A percentile compares a stretch with the other conserved stretches of the same genome.
phyloP scores from a whole-genome alignment of 1,284 basidiomycete species.

The Cutaneotrichosporon cavernicola region DNA sequence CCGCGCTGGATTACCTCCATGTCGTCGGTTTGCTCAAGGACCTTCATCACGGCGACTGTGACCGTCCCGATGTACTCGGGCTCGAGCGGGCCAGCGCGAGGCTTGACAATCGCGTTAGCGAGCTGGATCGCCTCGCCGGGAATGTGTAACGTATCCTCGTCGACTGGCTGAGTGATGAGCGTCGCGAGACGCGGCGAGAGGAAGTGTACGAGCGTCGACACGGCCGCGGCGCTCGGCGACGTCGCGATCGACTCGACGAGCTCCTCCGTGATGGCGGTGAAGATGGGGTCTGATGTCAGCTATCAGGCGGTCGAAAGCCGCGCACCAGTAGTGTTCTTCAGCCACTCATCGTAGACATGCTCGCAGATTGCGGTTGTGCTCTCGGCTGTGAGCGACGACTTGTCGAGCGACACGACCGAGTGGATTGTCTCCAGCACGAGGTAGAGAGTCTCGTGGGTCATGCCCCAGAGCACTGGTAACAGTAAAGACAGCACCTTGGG shows the following conservation, averaged over 20 bases:
- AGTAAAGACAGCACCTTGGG: constrained; percentile 76
- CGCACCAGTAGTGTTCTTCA: constrained; percentile 75
- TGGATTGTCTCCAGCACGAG: constrained; percentile 83
- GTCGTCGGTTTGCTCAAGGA: constrained; percentile 68
- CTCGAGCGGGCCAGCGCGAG: constrained; percentile 65
- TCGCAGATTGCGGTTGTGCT: constrained; percentile 65
- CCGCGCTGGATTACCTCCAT: constrained; percentile 83
- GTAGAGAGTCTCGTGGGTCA: constrained; percentile 85
- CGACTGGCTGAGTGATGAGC: constrained; percentile 61
- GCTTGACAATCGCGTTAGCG: constrained; percentile 66
- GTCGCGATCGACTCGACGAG: constrained; percentile 69
- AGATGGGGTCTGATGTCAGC: constrained; percentile 70
- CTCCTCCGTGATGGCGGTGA: constrained; percentile 80
- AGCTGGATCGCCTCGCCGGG: constrained; percentile 75
- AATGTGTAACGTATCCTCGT: constrained; percentile 67
- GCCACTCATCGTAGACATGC: constrained; percentile 74
- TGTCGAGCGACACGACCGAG: constrained; percentile 71
- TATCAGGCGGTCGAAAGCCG: background rate
- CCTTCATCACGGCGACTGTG: constrained; percentile 71
- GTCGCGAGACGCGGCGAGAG: constrained; percentile 70
- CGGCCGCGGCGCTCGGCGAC: constrained; percentile 51
- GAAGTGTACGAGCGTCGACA: constrained; percentile 62
- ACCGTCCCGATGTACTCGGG: constrained; percentile 71
- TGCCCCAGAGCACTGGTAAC: constrained; percentile 74
- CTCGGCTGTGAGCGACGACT: constrained; percentile 65